Evolutionary conservation across 305 asterid genomes (phyloP).

Genomic region (Solanum hybrid): DNA sequence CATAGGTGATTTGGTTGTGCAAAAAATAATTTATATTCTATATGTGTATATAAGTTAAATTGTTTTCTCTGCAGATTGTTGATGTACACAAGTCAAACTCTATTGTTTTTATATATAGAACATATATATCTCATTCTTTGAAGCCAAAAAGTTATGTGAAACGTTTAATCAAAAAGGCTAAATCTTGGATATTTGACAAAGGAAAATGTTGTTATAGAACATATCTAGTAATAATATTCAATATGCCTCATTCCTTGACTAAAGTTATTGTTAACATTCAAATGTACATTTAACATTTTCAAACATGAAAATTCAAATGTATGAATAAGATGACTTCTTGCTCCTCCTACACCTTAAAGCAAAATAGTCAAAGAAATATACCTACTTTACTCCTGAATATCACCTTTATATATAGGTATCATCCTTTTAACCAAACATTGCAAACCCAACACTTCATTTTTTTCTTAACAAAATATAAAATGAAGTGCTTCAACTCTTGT

Average conservation of each 20-base stretch:
- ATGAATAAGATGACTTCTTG: background rate
- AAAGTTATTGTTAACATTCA: background rate
- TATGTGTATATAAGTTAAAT: background rate
- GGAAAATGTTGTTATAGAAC: background rate
- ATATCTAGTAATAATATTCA: background rate
- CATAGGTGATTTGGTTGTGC: background rate
- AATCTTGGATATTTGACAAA: background rate
- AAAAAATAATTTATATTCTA: background rate
- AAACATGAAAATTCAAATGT: background rate
- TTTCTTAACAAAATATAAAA: background rate
- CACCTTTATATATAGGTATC: background rate
- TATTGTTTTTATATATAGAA: background rate
- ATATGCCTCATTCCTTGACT: slow-evolving; percentile 1
- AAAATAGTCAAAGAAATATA: background rate
- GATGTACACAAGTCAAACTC: background rate
- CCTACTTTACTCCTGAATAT: background rate
- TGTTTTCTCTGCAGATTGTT: background rate
- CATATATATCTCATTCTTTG: background rate
- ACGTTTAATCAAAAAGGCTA: background rate
- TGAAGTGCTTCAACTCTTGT: background rate
- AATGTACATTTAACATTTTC: background rate
- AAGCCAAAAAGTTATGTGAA: background rate
- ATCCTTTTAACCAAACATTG: background rate
- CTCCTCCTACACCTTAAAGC: background rate
- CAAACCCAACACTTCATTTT: background rate